Conservation (phyloP, 345 rosid genomes). For the Kernera saxatilis region DNA sequence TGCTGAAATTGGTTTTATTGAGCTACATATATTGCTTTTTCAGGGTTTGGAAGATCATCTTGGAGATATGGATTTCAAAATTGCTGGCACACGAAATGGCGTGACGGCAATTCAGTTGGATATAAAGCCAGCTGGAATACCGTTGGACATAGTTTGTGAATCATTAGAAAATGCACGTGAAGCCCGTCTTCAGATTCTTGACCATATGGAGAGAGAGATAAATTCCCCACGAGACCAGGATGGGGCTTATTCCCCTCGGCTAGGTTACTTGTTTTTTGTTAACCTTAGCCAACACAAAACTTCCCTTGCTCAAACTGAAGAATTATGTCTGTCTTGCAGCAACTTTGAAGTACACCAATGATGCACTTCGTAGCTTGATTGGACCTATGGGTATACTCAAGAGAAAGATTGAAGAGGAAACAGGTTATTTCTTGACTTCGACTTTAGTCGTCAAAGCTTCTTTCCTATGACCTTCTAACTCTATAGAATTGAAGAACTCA, state of each 20-base stretch:
- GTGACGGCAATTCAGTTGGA: slow-evolving; percentile 91
- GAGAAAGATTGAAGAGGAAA: slow-evolving; percentile 89
- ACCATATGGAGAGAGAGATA: slow-evolving; percentile 78
- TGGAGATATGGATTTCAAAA: slow-evolving; percentile 99
- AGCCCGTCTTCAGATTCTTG: slow-evolving; percentile 92
- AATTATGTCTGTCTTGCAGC: slow-evolving; percentile 42
- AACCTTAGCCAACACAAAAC: background rate
- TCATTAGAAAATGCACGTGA: slow-evolving; percentile 70
- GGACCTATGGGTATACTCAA: slow-evolving; percentile 83
- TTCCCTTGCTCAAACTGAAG: background rate
- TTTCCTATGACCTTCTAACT: background rate
- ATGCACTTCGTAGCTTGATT: slow-evolving; percentile 71
- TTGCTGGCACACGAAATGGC: slow-evolving; percentile 90
- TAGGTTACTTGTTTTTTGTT: slow-evolving; percentile 44
- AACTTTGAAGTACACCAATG: slow-evolving; percentile 74
- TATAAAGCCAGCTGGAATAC: slow-evolving; percentile 99
- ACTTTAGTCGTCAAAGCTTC: background rate
- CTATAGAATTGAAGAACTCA: background rate
- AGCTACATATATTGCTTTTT: background rate
- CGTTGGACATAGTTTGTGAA: slow-evolving; percentile 87
- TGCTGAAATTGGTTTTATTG: background rate
- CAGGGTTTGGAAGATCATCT: slow-evolving; percentile 98
- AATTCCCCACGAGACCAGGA: slow-evolving; percentile 59
- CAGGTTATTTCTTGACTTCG: slow-evolving; percentile 44
- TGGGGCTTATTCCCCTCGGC: slow-evolving; percentile 50